Base-by-base conservation (phyloP, 1,139 yeast genomes). In the Sugiyamaella castrensis region DNA sequence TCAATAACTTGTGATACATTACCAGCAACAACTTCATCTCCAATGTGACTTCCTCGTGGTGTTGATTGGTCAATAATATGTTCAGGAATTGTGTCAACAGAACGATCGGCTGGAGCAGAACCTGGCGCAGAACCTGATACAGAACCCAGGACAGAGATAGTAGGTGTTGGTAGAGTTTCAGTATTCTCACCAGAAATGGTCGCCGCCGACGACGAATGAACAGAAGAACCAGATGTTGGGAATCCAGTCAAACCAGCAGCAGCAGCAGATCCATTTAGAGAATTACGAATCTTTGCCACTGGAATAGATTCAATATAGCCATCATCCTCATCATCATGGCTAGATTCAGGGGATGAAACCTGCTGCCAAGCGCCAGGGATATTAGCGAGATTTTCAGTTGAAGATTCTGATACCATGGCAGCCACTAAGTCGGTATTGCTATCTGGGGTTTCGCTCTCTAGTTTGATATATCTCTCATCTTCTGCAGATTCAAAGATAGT, bases 361-460 rank as follows among this genome's bases (percentile, higher is more conserved):
- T 44, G 45, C 43, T 50, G 53, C 60, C 60, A 57, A 1, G 58
- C 58, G 8, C 60, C 60, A 13, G 60, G 60, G 29, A 57, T 55
- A 29, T 47, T 48, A 8, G 55, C 26, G 13, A 42, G 28, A 2
- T 42, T 39, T 12, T 42, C 46, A 27, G 26, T 30, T 9, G 44
- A 33, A 41, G 44, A 38, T 19, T 35, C 24, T 4, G 24, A 19
- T 4, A 19, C 24, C 5, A 3, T 5, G 5, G 24, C 34, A 31
- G 6, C 15, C 34, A 6, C 5, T 4, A 15, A 19, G 7, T 15
- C 6, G 35, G 40, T 31, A n/a, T 11, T 12, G 31, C 41, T 16
- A 11, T 37, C 41, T 11, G 38, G 38, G 19, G 19, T 35, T 35
- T 5, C 5, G 15, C 41, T 16, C 13, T 15, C 36, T 6, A 32